A percentile compares a stretch with the other conserved stretches of the same genome.
Evolutionary conservation across 345 rosid species (phyloP).

Genomic region (Melastoma malabathricum): DNA sequence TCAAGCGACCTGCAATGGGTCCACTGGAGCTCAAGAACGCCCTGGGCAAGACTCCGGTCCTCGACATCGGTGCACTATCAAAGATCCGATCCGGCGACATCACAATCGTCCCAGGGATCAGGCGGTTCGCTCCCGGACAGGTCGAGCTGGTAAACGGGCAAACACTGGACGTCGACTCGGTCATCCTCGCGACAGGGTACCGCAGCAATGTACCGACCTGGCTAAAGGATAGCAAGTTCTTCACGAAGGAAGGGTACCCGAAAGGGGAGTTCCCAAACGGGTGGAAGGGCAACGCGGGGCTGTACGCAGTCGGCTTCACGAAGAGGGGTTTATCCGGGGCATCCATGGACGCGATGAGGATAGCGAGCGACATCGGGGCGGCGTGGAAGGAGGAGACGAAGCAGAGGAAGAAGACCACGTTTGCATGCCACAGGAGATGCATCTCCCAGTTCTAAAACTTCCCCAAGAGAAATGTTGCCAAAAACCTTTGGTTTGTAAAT

Average conservation of each 20-base stretch:
- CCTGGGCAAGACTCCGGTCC: conserved; percentile 63
- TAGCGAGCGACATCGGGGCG: conserved; percentile 62
- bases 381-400: conserved; percentile 77
- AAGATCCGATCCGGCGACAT: conserved; percentile 57
- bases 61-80: conserved; percentile 63
- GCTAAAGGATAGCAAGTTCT: conserved; percentile 77
- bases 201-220: conserved; percentile 47
- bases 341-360: conserved; percentile 57
- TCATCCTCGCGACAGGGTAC: conserved; percentile 67
- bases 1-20: conserved; percentile 56
- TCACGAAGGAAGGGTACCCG: conserved; percentile 62
- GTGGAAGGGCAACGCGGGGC: conserved; percentile 74
- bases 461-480: background rate
- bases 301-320: conserved; percentile 88
- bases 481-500: background rate
- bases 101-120: conserved; percentile 63
- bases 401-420: conserved; percentile 35
- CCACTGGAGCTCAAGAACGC: conserved; percentile 51
- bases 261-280: conserved; percentile 53
- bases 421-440: conserved; percentile 47
- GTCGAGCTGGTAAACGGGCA: conserved; percentile 55
- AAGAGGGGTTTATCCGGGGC: conserved; percentile 86
- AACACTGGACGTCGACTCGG: conserved; percentile 38
- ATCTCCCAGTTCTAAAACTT: conserved; percentile 43
- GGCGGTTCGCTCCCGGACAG: conserved; percentile 30